phyloP scores from a whole-genome alignment of 495 filamentous ascomycete genomes.

The Mycothermus thermophilus region DNA sequence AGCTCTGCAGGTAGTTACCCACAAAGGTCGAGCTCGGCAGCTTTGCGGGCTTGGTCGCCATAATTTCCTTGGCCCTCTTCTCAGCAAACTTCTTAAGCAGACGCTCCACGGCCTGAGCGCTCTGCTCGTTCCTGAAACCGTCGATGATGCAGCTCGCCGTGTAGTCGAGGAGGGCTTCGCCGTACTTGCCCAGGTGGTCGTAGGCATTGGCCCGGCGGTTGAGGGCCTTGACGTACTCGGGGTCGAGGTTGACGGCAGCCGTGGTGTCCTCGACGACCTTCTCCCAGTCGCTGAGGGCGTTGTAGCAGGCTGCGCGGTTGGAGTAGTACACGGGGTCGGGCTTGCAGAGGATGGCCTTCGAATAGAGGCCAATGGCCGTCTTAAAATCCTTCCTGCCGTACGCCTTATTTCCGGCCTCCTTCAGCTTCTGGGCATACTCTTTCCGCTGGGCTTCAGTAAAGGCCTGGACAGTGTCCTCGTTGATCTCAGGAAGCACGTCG shows the following conservation, averaged over 20 bases:
- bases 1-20: constrained; percentile 97
- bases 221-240: constrained; percentile 92
- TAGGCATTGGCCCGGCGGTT: constrained; percentile 94
- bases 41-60: constrained; percentile 54
- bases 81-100: constrained; percentile 96
- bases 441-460: constrained; percentile 65
- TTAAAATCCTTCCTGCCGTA: constrained; percentile 87
- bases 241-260: constrained; percentile 80
- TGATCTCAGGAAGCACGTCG: constrained; percentile 75
- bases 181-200: constrained; percentile 79
- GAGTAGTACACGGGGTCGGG: constrained; percentile 97
- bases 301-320: constrained; percentile 95
- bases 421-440: constrained; percentile 76
- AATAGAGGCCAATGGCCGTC: constrained; percentile 83
- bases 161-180: constrained; percentile 90
- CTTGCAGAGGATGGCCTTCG: constrained; percentile 91
- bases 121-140: constrained; percentile 77
- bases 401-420: constrained; percentile 91
- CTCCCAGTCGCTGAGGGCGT: constrained; percentile 79
- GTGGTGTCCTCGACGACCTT: constrained; percentile 97
- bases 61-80: constrained; percentile 73
- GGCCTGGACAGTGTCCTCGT: constrained; percentile 56
- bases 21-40: constrained; percentile 92
- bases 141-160: constrained; percentile 99
- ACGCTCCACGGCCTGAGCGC: constrained; percentile 79